Conservation (phyloP, 208 protist genomes). For the Crithidia brevicula region DNA sequence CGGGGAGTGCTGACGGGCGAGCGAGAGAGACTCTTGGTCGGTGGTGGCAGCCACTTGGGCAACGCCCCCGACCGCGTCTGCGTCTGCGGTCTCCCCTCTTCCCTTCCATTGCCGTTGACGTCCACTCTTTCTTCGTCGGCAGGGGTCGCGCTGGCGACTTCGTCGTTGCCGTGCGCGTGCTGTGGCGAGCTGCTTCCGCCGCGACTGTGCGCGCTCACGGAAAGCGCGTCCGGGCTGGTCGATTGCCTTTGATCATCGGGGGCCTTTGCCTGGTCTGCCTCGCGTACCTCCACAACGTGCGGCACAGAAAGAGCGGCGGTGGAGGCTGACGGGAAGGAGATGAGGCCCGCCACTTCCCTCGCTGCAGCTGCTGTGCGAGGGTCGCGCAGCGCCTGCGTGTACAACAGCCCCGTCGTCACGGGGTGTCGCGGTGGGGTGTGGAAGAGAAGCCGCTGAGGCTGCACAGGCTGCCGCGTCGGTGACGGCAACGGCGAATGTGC, state of each 20-base stretch:
- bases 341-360: constrained; percentile 11
- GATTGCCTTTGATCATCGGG: not conserved
- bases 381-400: constrained; percentile 3
- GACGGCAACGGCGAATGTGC: not conserved
- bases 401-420: not conserved
- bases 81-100: not conserved
- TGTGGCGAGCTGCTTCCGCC: too few species aligned
- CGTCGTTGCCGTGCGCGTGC: too few species aligned
- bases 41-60: constrained; percentile 27
- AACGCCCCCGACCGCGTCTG: not conserved
- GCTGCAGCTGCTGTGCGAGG: constrained; percentile 9
- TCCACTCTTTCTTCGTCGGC: too few species aligned
- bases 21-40: constrained; percentile 31
- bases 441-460: constrained; percentile 12
- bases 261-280: not conserved
- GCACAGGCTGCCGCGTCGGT: not conserved
- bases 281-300: constrained; percentile 1
- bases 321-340: too few species aligned
- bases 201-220: too few species aligned
- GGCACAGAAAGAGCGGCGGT: not conserved
- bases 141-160: too few species aligned
- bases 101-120: not conserved
- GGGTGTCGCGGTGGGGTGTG: constrained; percentile 14
- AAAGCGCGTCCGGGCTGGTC: too few species aligned
- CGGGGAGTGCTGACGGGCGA: constrained; percentile 21